These are phyloP conservation scores for Rutstroemia sydowiana DNA, from an alignment of 2,329 filamentous ascomycete genomes.

Conservation along the genomic window DNA sequence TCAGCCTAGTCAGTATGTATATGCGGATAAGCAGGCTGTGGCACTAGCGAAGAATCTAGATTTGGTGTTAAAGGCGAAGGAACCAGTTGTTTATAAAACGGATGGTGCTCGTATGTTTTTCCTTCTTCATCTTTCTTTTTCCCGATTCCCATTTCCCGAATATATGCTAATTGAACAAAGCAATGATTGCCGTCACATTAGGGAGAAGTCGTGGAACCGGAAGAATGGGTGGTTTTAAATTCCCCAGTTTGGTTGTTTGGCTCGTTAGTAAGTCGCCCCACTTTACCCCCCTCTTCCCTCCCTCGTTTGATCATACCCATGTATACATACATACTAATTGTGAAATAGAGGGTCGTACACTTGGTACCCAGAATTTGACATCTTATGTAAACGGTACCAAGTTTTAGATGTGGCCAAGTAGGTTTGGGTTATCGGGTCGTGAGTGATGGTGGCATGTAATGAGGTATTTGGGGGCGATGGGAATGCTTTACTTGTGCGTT, in stretches of 20 bases:
- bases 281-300: not conserved
- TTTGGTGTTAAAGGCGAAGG: slow-evolving; percentile 19
- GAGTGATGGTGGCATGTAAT: no score
- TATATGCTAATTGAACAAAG: not conserved
- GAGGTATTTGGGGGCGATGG: no score
- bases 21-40: slow-evolving; percentile 16
- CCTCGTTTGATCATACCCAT: not conserved
- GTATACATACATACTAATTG: not conserved
- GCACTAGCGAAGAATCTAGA: slow-evolving; percentile 24
- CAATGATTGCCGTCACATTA: slow-evolving; percentile 21
- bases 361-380: not conserved
- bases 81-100: slow-evolving; percentile 18
- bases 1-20: slow-evolving; percentile 20
- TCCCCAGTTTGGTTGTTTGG: slow-evolving; percentile 24
- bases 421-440: not conserved
- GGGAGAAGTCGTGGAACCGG: slow-evolving; percentile 23
- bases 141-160: not conserved
- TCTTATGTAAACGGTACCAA: slow-evolving; percentile 1
- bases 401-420: not conserved
- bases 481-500: no score
- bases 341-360: not conserved
- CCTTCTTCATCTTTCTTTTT: not conserved
- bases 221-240: slow-evolving; percentile 16
- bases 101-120: slow-evolving; percentile 16
- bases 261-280: slow-evolving; percentile 18